Evolutionary conservation across 78 protist genomes (phyloP), one percentile per base, ranked within the genome.

Genomic region (Tieghemostelium lacteum): DNA sequence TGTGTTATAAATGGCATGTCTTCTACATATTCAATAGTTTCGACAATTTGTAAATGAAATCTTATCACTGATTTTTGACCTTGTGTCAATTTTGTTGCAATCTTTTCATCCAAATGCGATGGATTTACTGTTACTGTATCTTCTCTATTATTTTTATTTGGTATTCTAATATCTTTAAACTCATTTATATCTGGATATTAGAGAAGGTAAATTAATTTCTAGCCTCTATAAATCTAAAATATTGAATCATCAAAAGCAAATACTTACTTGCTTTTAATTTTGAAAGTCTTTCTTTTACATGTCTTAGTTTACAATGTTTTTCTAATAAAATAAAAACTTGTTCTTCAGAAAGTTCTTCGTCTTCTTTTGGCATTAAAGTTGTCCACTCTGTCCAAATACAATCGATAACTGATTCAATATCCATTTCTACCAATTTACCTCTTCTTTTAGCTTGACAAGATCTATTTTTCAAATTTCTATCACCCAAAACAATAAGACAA

Each of bases 401-500:
- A 31, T 29, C 64, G 6, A 74, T 74, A 34, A 69, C 93, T 34
- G 73, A 85, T 19, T 87, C 93, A 55, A 87, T 76, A 22, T 73
- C 77, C 93, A 87, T 87, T 55, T 87, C 93, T 3, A 87, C 86
- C 22, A 87, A 26, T 70, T 87, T 87, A 36, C 88, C 93, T 33
- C 86, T 75, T 69, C 93, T 75, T 29, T 76, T 75, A 12, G 86
- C 93, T 70, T 87, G 85, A 64, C 85, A 87, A 17, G 71, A 49
- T 64, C 73, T 55, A 69, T 89, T 89, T 52, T 89, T 89, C 36
- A 89, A 71, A 67, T 89, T 89, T 65, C 94, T 73, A 69, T 89
- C 94, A 34, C 94, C 94, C 12, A 89, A 64, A 29, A 89, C 94
- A 6, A 89, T 75, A 8, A 89, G 31, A 69, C 85, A 76, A 89